phyloP scores from a whole-genome alignment of 1,284 basidiomycete genomes.

The Apiotrichum akiyoshidainum region DNA sequence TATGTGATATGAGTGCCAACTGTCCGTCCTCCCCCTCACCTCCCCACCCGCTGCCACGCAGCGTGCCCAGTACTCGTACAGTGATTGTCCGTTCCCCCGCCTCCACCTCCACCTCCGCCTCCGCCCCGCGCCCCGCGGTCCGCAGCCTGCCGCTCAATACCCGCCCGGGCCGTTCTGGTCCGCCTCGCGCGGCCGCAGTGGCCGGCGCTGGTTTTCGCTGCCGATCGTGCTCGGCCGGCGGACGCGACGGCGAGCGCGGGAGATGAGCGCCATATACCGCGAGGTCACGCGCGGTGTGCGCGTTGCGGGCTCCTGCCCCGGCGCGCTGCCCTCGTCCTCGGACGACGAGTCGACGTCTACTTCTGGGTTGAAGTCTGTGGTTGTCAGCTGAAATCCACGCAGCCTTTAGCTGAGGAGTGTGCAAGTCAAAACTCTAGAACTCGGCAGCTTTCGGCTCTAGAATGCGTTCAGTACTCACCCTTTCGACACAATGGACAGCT shows the following conservation, averaged over 20 bases:
- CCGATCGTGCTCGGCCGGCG: conserved; percentile 1
- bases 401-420: no score
- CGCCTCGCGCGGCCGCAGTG: conserved; percentile 34
- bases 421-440: not conserved
- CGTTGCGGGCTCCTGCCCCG: conserved; percentile 11
- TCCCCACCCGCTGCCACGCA: no score
- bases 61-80: no score
- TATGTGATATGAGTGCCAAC: no score
- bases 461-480: conserved; percentile 57
- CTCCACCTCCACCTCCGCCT: not conserved
- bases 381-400: conserved; percentile 9
- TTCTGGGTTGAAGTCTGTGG: conserved; percentile 44
- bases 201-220: conserved; percentile 12
- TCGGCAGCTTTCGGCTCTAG: no score
- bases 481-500: conserved; percentile 88
- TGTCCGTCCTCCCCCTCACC: no score
- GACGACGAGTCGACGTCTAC: conserved; percentile 11
- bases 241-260: conserved; percentile 30
- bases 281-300: conserved; percentile 25
- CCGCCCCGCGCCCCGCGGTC: no score
- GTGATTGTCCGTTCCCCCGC: not conserved
- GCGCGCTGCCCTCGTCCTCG: conserved; percentile 20
- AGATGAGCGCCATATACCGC: conserved; percentile 48
- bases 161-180: conserved; percentile 42
- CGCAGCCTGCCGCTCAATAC: conserved; percentile 22